Evolutionary conservation across 139 green algal species (phyloP), one percentile per base, ranked within the genome.

Genomic region (Chlamydomonas sp.): DNA sequence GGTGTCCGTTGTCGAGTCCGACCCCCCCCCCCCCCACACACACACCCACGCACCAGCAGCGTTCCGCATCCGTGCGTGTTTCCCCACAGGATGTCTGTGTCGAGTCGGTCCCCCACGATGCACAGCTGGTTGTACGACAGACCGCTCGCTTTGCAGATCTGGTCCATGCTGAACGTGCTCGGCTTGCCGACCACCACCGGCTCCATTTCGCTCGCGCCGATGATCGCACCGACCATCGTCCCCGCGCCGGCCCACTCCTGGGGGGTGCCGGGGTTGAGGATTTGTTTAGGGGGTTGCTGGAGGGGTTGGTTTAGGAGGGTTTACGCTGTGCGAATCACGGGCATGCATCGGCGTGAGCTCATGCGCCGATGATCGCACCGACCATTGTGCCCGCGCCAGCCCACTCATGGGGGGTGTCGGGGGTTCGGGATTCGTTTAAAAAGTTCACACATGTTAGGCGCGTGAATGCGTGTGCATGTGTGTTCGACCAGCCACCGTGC

Each of bases 181-280:
- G 65, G 38, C 24, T 70, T 70, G 24, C 63, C 63, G 10, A 68
- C 60, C 13, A 68, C 60, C 30, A 68, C 16, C 10, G 60, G 60
- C 30, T 68, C 60, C 8, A 20, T 13, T 20, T 68, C 60, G 31
- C 60, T 68, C 6, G 60, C 60, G 26, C 60, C 60, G 70, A 82
- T 88, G 67, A 97, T 89, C 1, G 92, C 90, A 3, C 89, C 91
- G 10, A 98, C 94, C 83, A 96, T 96, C 37, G 84, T 79, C 10
- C 91, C 91, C 67, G 92, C 92, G 60, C 93, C 93, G 5, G 91
- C 89, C 93, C 92, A 98, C 81, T 98, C 93, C 79, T 94, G 90
- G n/a, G n/a, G n/a, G n/a, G n/a, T 68, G 60, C 31, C 30, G 26
- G 10, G 16, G 24, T 36, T 10, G 24, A 64, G 16, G 22, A 64